Conservation (phyloP, 140 eudicot species). For the Ambrosia hybrid region DNA sequence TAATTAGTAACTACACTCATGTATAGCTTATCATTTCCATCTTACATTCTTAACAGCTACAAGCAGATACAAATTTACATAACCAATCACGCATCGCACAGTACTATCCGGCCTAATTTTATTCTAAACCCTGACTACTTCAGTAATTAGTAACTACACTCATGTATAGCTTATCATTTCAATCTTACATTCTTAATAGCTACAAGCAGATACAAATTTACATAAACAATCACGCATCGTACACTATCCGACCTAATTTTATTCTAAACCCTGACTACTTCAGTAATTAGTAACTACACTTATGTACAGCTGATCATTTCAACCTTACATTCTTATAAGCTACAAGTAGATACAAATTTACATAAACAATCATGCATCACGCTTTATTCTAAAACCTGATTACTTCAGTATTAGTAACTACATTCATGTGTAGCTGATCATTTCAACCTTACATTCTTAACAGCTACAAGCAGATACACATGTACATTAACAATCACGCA, state of each 20-base stretch:
- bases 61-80: neutral
- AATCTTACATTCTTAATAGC: too few species aligned
- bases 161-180: neutral
- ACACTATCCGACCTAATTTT: neutral
- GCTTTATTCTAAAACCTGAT: constrained; percentile 24
- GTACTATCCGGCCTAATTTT: neutral
- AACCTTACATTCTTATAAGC: too few species aligned
- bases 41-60: constrained; percentile 2
- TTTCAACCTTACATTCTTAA: too few species aligned
- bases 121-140: constrained; percentile 27
- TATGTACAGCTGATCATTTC: neutral
- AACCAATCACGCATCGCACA: neutral
- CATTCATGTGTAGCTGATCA: constrained; percentile 1
- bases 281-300: neutral
- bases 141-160: constrained; percentile 5
- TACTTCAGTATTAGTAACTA: neutral
- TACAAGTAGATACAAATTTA: too few species aligned
- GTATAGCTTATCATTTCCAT: neutral
- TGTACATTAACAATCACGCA: too few species aligned
- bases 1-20: neutral
- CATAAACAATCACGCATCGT: too few species aligned
- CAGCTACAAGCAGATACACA: too few species aligned
- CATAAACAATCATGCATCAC: neutral
- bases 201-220: too few species aligned
- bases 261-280: neutral